phyloP scores from a whole-genome alignment of 179 eudicot species.

The Pouteria campechiana region DNA sequence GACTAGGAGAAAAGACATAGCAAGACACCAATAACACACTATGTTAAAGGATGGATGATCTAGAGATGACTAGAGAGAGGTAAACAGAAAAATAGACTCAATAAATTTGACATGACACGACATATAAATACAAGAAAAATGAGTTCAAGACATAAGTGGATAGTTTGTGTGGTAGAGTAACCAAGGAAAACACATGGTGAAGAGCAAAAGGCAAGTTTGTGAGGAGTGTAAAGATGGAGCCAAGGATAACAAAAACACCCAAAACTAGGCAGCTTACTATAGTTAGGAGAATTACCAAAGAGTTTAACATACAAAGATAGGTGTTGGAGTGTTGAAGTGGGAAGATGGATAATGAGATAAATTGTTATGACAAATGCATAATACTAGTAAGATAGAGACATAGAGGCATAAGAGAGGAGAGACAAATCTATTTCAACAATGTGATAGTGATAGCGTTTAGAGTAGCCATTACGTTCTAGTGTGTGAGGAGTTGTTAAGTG shows the following conservation, averaged over 20 bases:
- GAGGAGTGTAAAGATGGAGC: background rate
- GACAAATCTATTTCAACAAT: too few species aligned
- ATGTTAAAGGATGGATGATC: too few species aligned
- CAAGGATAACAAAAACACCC: too few species aligned
- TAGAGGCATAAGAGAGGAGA: too few species aligned
- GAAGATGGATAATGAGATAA: too few species aligned
- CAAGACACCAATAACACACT: too few species aligned
- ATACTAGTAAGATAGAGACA: background rate
- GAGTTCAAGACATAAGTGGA: background rate
- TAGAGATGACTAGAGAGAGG: background rate
- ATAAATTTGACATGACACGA: background rate
- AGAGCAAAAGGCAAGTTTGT: background rate
- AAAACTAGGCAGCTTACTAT: background rate
- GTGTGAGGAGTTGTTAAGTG: too few species aligned
- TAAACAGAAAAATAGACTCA: background rate
- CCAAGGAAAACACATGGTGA: background rate
- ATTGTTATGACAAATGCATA: background rate
- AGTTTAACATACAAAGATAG: background rate
- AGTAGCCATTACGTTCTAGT: too few species aligned
- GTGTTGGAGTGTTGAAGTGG: background rate
- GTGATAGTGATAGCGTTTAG: too few species aligned
- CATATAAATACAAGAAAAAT: background rate
- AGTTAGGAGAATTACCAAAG: background rate
- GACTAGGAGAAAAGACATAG: too few species aligned
- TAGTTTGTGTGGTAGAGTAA: background rate